These are phyloP conservation scores for Pseudonitzschia pungens DNA, from an alignment of 108 stramenopile genomes.

Conservation along the genomic window DNA sequence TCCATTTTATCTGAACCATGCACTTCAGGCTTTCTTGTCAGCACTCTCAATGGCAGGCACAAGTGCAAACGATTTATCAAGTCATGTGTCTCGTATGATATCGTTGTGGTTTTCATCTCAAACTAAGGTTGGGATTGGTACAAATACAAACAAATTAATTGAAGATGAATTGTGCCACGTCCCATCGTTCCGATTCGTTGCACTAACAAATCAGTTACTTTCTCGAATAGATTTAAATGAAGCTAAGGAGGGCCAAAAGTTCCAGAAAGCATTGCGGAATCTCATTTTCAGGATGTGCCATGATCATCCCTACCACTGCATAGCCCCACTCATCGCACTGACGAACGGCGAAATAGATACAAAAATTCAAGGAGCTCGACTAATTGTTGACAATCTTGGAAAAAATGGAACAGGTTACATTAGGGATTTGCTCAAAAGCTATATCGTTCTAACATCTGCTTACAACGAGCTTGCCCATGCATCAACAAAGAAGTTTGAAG, in stretches of 20 bases:
- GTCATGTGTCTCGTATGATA: slow-evolving; percentile 69
- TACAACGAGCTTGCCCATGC: slow-evolving; percentile 72
- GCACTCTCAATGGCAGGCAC: slow-evolving; percentile 55
- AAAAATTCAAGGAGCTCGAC: slow-evolving; percentile 61
- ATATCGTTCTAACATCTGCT: slow-evolving; percentile 47
- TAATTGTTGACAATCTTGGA: slow-evolving; percentile 44
- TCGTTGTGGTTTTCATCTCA: slow-evolving; percentile 74
- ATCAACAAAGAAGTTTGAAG: slow-evolving; percentile 22
- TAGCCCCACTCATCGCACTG: slow-evolving; percentile 77
- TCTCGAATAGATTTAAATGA: slow-evolving; percentile 62
- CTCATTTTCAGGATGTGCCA: slow-evolving; percentile 69
- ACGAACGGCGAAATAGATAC: slow-evolving; percentile 66
- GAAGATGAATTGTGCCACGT: slow-evolving; percentile 33
- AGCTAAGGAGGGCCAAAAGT: slow-evolving; percentile 17
- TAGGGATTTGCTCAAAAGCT: slow-evolving; percentile 52
- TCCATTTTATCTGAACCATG: slow-evolving; percentile 49
- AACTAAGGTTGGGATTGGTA: slow-evolving; percentile 20
- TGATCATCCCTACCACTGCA: slow-evolving; percentile 87
- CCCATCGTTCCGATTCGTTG: slow-evolving; percentile 76
- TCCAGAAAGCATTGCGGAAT: slow-evolving; percentile 59
- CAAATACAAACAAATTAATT: slow-evolving; percentile 20
- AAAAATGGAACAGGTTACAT: slow-evolving; percentile 46
- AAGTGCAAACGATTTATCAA: slow-evolving; percentile 43
- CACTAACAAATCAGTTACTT: slow-evolving; percentile 85
- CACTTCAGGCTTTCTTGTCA: slow-evolving; percentile 54